phyloP scores from a whole-genome alignment of 2,329 filamentous ascomycete genomes.

The Claviceps africana region DNA sequence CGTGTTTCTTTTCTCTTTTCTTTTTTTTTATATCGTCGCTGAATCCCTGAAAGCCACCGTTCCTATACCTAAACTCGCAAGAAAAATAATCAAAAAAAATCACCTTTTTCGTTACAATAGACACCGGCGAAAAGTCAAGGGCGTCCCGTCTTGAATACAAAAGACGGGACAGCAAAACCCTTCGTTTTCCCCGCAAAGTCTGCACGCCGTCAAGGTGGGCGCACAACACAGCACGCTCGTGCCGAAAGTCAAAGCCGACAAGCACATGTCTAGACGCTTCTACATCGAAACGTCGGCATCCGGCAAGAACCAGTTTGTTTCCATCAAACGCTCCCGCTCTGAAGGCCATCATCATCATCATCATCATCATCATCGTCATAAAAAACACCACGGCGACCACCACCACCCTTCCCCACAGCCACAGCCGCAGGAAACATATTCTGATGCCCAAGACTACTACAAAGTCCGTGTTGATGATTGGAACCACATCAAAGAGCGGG shows the following conservation, averaged over 20 bases:
- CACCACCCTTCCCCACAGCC: constrained; percentile 20
- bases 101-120: too few relatives aligned
- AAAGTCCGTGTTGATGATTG: constrained; percentile 23
- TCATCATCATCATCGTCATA: constrained; percentile 9
- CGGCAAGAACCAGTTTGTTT: constrained; percentile 23
- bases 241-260: background rate
- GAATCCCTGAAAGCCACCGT: too few relatives aligned
- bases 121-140: too few relatives aligned
- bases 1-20: too few relatives aligned
- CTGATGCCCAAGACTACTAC: constrained; percentile 19
- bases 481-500: constrained; percentile 22
- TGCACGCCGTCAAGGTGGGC: constrained; percentile 10
- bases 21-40: too few relatives aligned
- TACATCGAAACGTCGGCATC: constrained; percentile 22
- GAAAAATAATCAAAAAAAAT: too few relatives aligned
- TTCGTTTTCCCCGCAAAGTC: too few relatives aligned
- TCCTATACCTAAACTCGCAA: too few relatives aligned
- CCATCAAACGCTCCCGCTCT: constrained; percentile 26
- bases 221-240: constrained; percentile 4
- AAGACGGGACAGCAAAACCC: too few relatives aligned
- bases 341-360: constrained; percentile 18
- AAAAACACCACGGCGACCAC: constrained; percentile 13
- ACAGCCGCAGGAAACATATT: constrained; percentile 11
- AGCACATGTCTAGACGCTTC: constrained; percentile 21
- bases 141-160: too few relatives aligned